phyloP scores from a whole-genome alignment of 331 rosid genomes.

The Pyracantha coccinea region DNA sequence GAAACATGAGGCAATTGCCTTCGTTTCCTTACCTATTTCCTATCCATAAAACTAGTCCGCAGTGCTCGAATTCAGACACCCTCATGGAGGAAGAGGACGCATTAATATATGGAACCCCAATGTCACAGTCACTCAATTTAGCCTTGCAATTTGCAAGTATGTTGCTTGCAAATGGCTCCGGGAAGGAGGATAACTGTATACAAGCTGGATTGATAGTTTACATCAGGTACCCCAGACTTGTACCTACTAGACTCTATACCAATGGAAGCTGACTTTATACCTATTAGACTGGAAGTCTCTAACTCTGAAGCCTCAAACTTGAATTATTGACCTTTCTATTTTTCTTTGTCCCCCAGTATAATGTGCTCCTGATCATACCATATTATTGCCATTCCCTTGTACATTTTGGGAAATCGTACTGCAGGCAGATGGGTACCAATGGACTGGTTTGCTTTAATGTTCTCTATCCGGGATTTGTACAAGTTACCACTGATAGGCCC shows the following conservation, averaged over 20 bases:
- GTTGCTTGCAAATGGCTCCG: slow-evolving; percentile 5
- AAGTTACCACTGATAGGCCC: background rate
- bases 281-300: no score
- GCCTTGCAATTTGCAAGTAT: slow-evolving; percentile 8
- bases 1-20: no score
- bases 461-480: slow-evolving; percentile 18
- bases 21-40: background rate
- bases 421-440: slow-evolving; percentile 12
- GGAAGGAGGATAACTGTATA: background rate
- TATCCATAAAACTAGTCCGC: slow-evolving; percentile 6
- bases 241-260: no score
- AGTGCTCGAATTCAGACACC: background rate
- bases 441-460: slow-evolving; percentile 12
- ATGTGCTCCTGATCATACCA: no score
- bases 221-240: no score
- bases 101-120: slow-evolving; percentile 19
- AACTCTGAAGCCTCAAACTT: background rate
- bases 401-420: no score
- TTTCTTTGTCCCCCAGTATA: no score
- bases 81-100: slow-evolving; percentile 9
- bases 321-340: background rate
- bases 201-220: slow-evolving; percentile 21
- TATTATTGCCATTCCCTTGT: no score
- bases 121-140: slow-evolving; percentile 10
- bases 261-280: no score